A percentile compares a stretch with the other conserved stretches of the same genome.
Conservation (phyloP, 805 yeast species). For the Scheffersomyces stipitis region DNA sequence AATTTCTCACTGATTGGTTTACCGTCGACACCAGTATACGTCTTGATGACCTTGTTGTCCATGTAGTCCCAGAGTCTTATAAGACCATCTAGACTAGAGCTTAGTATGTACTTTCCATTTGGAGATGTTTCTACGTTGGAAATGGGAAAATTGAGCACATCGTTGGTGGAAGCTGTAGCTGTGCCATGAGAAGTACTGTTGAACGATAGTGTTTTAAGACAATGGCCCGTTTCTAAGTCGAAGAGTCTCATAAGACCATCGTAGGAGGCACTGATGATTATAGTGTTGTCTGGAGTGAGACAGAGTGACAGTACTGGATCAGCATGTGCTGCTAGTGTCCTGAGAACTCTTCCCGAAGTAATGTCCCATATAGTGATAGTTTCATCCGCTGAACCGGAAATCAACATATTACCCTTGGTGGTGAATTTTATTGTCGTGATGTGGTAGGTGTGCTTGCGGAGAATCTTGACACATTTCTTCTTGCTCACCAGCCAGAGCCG, state of each 20-base stretch:
- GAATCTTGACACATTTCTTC: constrained; percentile 49
- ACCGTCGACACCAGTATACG: constrained; percentile 39
- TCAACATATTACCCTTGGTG: constrained; percentile 71
- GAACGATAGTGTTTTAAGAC: constrained; percentile 83
- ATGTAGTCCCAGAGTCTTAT: constrained; percentile 85
- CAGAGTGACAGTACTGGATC: constrained; percentile 83
- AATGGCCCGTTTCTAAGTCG: constrained; percentile 86
- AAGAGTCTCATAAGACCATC: constrained; percentile 91
- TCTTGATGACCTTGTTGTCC: constrained; percentile 76
- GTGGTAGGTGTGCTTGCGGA: constrained; percentile 83
- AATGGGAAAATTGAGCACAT: constrained; percentile 63
- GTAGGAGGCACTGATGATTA: constrained; percentile 81
- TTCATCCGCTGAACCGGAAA: constrained; percentile 87
- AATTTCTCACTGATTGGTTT: constrained; percentile 49
- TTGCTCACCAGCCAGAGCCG: constrained; percentile 65
- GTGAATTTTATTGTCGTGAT: constrained; percentile 72
- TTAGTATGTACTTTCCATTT: constrained; percentile 75
- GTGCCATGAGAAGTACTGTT: constrained; percentile 62
- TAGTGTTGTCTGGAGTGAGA: constrained; percentile 74
- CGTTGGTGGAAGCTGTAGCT: constrained; percentile 56
- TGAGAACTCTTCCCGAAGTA: constrained; percentile 62
- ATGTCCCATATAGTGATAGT: constrained; percentile 91
- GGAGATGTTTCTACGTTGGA: constrained; percentile 72
- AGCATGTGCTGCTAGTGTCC: constrained; percentile 87
- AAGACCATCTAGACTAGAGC: constrained; percentile 78